phyloP scores from a whole-genome alignment of 2,329 filamentous ascomycete species.

The Colletotrichum gloeosporioides region DNA sequence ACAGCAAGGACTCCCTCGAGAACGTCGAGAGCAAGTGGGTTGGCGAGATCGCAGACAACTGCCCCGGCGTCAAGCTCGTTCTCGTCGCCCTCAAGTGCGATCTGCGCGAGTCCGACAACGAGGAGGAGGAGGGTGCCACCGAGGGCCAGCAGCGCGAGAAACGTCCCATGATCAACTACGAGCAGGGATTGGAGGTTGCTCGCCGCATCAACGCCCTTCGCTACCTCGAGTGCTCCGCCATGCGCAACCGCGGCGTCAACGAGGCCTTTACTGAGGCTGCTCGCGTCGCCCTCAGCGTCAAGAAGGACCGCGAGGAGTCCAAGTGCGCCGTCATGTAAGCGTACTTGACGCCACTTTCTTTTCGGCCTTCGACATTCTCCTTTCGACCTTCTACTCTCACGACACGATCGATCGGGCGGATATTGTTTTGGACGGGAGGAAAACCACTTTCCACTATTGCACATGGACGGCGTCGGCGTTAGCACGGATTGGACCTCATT shows the following conservation, averaged over 20 bases:
- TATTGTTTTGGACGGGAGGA: constrained; percentile 5
- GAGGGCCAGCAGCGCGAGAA: constrained; percentile 56
- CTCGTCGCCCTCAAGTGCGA: constrained; percentile 97
- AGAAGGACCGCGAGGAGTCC: constrained; percentile 66
- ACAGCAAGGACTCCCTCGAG: constrained; percentile 94
- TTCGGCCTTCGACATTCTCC: not conserved
- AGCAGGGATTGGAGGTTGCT: constrained; percentile 89
- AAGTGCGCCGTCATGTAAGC: constrained; percentile 67
- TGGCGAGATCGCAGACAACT: constrained; percentile 97
- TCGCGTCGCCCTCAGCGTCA: constrained; percentile 83
- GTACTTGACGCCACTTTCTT: not conserved
- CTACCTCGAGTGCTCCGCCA: constrained; percentile 97
- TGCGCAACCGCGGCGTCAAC: constrained; percentile 97
- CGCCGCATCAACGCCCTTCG: constrained; percentile 90
- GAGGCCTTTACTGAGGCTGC: constrained; percentile 98
- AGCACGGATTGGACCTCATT: constrained; percentile 8
- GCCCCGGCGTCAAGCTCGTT: constrained; percentile 92
- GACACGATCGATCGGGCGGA: constrained; percentile 9
- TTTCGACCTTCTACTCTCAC: not conserved
- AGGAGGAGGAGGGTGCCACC: constrained; percentile 67
- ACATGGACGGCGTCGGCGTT: constrained; percentile 21
- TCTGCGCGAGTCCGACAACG: constrained; percentile 77
- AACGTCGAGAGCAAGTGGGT: constrained; percentile 99
- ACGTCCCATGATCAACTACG: constrained; percentile 80
- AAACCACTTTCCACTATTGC: constrained; percentile 2